Base-by-base conservation (phyloP, 768 basidiomycete genomes). In the Clitopilus hobsonii region DNA sequence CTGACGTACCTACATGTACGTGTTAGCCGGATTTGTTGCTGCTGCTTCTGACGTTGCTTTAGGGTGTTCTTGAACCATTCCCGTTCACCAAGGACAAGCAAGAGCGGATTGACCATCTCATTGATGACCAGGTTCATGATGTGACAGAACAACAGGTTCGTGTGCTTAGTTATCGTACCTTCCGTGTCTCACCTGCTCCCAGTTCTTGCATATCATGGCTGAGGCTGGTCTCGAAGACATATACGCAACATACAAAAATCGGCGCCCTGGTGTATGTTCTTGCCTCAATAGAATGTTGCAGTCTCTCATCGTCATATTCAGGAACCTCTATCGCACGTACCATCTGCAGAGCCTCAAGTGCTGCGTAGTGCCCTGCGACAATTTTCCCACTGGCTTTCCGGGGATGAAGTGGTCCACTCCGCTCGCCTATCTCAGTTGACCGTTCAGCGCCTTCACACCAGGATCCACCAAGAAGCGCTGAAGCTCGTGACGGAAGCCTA, bases 361-460 rank as follows among this genome's bases (percentile, higher is more conserved):
- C 76, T 98, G 36, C 79, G 86, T 49, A 60, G 68, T 6, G 76
- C 90, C 0, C 78, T 97, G 8, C 76, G 71, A 14, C 74, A 74
- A 38, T 97, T 98, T 71, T 88, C 94, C 0, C 65, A 75, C 1
- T 98, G 94, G 89, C 84, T 98, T 2, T 88, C 91, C 4, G 82
- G 85, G 1, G 77, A 85, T 24, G 90, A 91, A 59, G 86, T 94
- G 13, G 81, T 91, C 13, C 84, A 91, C 13, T 88, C 91, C 0
- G 85, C 90, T 0, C 86, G 91, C 1, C 82, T 98, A 0, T 76
- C 88, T 0, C 83, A 85, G 26, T 80, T 98, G 11, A 79, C 84
- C 0, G 79, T 86, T 0, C 85, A 88, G 26, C 72, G 75, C 10
- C 70, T 95, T 24, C 85, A 88, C 5, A 73, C 75, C 0, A 72